Percentiles rank a stretch among this genome's conserved stretches.
Conservation (phyloP, 2,329 filamentous ascomycete species). For the Dactylellina leptospora region DNA sequence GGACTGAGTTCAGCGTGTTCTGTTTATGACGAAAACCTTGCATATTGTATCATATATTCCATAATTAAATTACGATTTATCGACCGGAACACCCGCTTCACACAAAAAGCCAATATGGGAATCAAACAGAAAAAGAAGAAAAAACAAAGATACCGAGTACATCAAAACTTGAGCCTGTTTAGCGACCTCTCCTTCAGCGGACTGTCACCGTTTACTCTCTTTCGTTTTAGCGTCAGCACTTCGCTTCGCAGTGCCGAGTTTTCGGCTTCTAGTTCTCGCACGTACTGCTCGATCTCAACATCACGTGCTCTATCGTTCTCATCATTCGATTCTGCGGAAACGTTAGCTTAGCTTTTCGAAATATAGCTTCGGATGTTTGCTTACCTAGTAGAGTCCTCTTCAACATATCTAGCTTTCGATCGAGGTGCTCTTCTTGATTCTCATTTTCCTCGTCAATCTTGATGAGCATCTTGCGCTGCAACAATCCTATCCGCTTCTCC, state of each 20-base stretch:
- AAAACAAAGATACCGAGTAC: background rate
- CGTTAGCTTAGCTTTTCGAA: constrained; percentile 35
- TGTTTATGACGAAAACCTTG: background rate
- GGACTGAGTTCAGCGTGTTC: constrained; percentile 28
- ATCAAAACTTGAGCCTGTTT: constrained; percentile 43
- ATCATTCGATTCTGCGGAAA: constrained; percentile 54
- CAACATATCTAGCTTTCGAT: constrained; percentile 83
- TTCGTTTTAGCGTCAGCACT: constrained; percentile 63
- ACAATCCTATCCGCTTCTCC: constrained; percentile 76
- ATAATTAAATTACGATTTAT: constrained; percentile 21
- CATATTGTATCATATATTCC: constrained; percentile 22
- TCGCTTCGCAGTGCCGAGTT: constrained; percentile 75
- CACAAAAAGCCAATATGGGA: background rate
- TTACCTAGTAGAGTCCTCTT: constrained; percentile 66
- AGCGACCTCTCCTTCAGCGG: constrained; percentile 54
- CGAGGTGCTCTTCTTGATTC: constrained; percentile 81
- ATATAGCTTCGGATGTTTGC: constrained; percentile 54
- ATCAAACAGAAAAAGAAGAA: background rate
- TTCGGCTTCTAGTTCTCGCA: constrained; percentile 74
- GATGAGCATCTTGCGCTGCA: constrained; percentile 82
- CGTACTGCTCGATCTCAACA: constrained; percentile 67
- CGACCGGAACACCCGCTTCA: constrained; percentile 40
- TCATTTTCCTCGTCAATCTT: constrained; percentile 81
- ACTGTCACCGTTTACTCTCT: constrained; percentile 44
- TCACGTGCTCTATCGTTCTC: constrained; percentile 64